Conservation (phyloP, 1,284 basidiomycete genomes). For the Erythrobasidium hasegawianum region DNA sequence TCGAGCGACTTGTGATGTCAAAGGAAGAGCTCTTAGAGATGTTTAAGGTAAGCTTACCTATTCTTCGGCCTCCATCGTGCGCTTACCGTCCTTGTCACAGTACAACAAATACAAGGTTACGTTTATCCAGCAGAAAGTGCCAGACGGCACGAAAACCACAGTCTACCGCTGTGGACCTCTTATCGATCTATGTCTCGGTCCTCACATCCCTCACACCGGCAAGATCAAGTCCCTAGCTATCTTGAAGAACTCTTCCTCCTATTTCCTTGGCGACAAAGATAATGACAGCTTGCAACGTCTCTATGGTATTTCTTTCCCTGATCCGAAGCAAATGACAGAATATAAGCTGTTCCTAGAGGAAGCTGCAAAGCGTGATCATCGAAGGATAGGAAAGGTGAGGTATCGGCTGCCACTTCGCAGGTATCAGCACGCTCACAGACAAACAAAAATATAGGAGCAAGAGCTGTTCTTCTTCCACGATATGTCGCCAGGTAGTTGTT, state of each 20-base stretch:
- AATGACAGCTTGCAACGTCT: constrained; percentile 96
- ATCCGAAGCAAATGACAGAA: constrained; percentile 90
- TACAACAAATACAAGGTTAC: constrained; percentile 99
- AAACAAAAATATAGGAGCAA: constrained; percentile 63
- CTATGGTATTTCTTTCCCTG: constrained; percentile 98
- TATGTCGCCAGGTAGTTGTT: constrained; percentile 86
- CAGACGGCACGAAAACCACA: constrained; percentile 93
- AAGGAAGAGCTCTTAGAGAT: constrained; percentile 94
- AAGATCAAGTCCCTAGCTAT: constrained; percentile 95
- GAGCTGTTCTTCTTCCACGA: constrained; percentile 99
- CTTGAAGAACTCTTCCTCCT: constrained; percentile 97
- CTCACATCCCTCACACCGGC: constrained; percentile 96
- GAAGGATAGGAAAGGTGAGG: constrained; percentile 80
- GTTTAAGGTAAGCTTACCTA: constrained; percentile 69
- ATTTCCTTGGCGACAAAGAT: constrained; percentile 90
- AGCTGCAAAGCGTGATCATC: constrained; percentile 94
- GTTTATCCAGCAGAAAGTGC: constrained; percentile 91
- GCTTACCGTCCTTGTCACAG: constrained; percentile 52
- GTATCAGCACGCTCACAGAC: background rate
- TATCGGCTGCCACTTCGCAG: background rate
- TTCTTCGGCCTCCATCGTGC: background rate
- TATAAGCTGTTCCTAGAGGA: constrained; percentile 96
- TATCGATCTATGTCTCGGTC: constrained; percentile 95
- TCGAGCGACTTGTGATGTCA: constrained; percentile 86
- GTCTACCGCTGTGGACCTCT: constrained; percentile 99